Base-by-base conservation (phyloP, 2,329 filamentous ascomycete genomes). In the Talaromyces funiculosus region DNA sequence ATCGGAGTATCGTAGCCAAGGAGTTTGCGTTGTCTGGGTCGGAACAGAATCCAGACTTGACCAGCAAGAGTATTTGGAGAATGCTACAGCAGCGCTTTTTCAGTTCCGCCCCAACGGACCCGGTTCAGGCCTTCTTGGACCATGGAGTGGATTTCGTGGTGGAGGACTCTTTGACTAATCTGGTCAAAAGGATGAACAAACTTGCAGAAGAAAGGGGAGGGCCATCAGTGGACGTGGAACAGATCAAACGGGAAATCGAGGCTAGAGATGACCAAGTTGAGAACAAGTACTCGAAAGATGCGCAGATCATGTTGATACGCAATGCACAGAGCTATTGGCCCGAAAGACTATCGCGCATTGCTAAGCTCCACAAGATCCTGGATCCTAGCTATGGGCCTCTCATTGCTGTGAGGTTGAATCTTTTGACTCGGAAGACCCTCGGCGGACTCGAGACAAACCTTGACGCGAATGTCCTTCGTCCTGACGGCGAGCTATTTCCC, bases 1-100 rank as follows among this genome's bases (percentile, higher is more conserved):
- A 84, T 68, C 81, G 82, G 63, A 73, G 72, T 67, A 86, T 86
- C 66, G 81, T 86, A 51, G 81, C 82, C n/a, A 78, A 80, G 20
- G 84, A 86, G 69, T 86, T 86, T 61, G 83, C 81, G 12, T 78
- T 86, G 0, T 86, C 84, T 0, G 84, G 84, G 8, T 85, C 83
- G 0, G 84, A 86, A 71, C 84, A 86, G 73, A 86, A 86, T 72
- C 82, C 83, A 0, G 84, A 86, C 65, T 64, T 86, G 31, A 84
- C 83, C 1, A 72, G 69, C 68, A 86, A 86, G 73, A 85, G 80
- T 67, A 71, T 82, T 51, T 80, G 81, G 77, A 70, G 81, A 67
- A 37, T 6, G 38, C 65, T 84, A 2, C 74, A 74, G 65, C 74
- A 74, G 65, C 78, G 84, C 29, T 61, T 84, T 26, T 77, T 86